A percentile compares a stretch with the other conserved stretches of the same genome.
Evolutionary conservation across 805 yeast genomes (phyloP).

Genomic region (Candida yuanshanica): DNA sequence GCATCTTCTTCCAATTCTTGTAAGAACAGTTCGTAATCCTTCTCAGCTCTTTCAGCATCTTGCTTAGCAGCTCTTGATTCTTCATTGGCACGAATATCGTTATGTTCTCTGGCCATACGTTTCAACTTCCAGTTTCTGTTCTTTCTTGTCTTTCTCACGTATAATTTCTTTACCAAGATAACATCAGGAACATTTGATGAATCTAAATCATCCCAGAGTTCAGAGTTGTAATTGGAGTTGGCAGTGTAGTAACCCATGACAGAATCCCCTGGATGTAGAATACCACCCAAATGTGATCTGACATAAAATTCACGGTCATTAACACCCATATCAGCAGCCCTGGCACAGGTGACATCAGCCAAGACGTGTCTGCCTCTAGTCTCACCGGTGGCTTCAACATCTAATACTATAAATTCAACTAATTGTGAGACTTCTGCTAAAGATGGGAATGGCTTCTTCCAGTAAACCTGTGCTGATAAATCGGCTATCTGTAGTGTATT

Average conservation of each 20-base stretch:
- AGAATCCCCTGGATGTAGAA: constrained; percentile 94
- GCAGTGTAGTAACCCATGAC: constrained; percentile 85
- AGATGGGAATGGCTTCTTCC: constrained; percentile 77
- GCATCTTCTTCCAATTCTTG: constrained; percentile 97
- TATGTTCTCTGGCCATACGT: constrained; percentile 96
- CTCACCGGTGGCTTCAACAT: constrained; percentile 87
- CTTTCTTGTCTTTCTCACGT: constrained; percentile 72
- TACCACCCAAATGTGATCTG: constrained; percentile 89
- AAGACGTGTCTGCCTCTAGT: constrained; percentile 71
- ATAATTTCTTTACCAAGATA: constrained; percentile 80
- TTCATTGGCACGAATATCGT: constrained; percentile 75
- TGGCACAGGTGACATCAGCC: constrained; percentile 89
- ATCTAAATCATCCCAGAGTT: constrained; percentile 67
- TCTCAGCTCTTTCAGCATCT: constrained; percentile 87
- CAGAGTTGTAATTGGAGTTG: constrained; percentile 85
- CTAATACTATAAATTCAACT: constrained; percentile 83
- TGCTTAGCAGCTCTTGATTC: constrained; percentile 73
- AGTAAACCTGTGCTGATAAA: constrained; percentile 62
- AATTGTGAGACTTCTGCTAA: constrained; percentile 71
- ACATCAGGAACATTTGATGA: constrained; percentile 74
- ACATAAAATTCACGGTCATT: constrained; percentile 80
- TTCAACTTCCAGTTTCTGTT: constrained; percentile 86
- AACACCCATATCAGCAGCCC: constrained; percentile 81
- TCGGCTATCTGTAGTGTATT: constrained; percentile 73
- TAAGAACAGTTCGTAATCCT: constrained; percentile 91